Conservation (phyloP, 2,329 filamentous ascomycete species). For the Phyllosticta paracitricarpa region DNA sequence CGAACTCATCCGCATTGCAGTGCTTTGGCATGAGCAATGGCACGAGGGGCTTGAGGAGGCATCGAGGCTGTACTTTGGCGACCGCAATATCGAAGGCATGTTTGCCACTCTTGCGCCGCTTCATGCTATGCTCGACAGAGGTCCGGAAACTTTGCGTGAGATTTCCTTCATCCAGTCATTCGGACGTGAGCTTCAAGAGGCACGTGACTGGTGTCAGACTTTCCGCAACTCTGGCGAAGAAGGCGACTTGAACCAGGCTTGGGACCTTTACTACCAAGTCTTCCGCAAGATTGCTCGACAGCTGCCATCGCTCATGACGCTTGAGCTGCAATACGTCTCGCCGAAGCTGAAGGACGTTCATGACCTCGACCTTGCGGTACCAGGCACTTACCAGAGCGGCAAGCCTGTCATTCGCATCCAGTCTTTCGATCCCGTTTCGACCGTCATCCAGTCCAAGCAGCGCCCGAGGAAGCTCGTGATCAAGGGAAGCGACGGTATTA, state of each 20-base stretch:
- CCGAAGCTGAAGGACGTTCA: slow-evolving; percentile 80
- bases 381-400: slow-evolving; percentile 80
- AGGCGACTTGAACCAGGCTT: slow-evolving; percentile 92
- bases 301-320: slow-evolving; percentile 78
- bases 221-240: slow-evolving; percentile 84
- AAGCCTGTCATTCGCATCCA: slow-evolving; percentile 74
- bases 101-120: slow-evolving; percentile 81
- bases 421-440: slow-evolving; percentile 82
- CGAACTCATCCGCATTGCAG: slow-evolving; percentile 92
- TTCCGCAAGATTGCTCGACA: slow-evolving; percentile 94
- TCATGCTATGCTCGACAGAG: slow-evolving; percentile 81
- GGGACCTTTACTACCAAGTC: slow-evolving; percentile 98
- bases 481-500: slow-evolving; percentile 77
- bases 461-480: slow-evolving; percentile 81
- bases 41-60: slow-evolving; percentile 97
- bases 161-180: slow-evolving; percentile 98
- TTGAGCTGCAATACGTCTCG: slow-evolving; percentile 95
- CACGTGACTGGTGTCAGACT: slow-evolving; percentile 88
- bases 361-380: slow-evolving; percentile 87
- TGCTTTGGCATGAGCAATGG: slow-evolving; percentile 98
- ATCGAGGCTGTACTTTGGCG: slow-evolving; percentile 90
- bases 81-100: slow-evolving; percentile 97
- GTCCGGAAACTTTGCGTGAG: slow-evolving; percentile 86
- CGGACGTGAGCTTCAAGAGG: slow-evolving; percentile 87
- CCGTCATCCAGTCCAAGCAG: slow-evolving; percentile 94